Evolutionary conservation across 2,329 filamentous ascomycete genomes (phyloP), one percentile per base, ranked within the genome.

Genomic region (Parasarocladium wereldwijsianum): DNA sequence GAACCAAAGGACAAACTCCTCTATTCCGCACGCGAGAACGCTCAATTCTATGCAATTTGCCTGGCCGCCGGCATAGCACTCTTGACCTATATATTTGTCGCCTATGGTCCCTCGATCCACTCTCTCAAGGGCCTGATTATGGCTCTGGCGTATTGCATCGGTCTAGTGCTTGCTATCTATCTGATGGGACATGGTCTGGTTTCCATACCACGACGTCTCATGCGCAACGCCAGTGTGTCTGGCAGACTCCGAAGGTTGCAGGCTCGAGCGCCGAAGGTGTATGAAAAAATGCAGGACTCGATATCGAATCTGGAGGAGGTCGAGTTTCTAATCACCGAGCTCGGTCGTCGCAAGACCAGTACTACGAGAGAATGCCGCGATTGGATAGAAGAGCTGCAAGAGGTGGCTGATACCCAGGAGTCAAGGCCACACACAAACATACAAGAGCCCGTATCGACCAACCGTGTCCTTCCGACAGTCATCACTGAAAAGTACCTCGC

Each of bases 141-240:
- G 82, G 87, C 90, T 10, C 61, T 96, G 35, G 82, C 87, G 21
- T 98, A 98, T 52, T 83, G 84, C 36, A 96, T 86, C 80, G 85
- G 86, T 43, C 58, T 98, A 42, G 65, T 87, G 4, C 64, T 96
- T 31, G 90, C 86, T 26, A 93, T 98, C 37, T 96, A 93, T 46
- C 65, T 98, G 23, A 96, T 98, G 87, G 90, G 90, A 6, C 90
- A 98, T 52, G 90, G 90, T 6, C 64, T 98, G 16, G 90, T 98
- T 18, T 80, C 86, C 2, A 80, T 98, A 34, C 90, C 90, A 1
- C 68, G 87, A 39, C 71, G 70, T 21, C 60, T 98, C 11, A 78
- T 90, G 44, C 73, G 78, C 35, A 79, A 83, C 46, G 78, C 85
- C 18, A 84, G 76, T 46, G 71, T 86, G 26, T 80, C 76, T 39